These are phyloP conservation scores for Scortechinia acanthostroma DNA, from an alignment of 2,329 filamentous ascomycete genomes.

Conservation along the genomic window DNA sequence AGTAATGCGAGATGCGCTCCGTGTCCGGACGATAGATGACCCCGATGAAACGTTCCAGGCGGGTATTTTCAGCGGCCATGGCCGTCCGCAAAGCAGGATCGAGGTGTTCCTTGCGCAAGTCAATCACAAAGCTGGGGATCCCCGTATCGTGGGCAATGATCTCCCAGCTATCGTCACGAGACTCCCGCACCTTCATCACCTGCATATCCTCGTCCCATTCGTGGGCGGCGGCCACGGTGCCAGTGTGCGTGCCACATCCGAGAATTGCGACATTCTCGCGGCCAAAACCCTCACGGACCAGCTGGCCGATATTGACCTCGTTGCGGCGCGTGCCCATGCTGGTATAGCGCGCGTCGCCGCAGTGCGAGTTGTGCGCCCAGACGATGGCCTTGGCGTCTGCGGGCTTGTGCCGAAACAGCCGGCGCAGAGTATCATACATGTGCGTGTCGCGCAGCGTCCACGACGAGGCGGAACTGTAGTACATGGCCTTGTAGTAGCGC, in stretches of 20 bases:
- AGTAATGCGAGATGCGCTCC: conserved; percentile 38
- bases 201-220: conserved; percentile 41
- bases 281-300: conserved; percentile 35
- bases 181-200: conserved; percentile 36
- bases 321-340: conserved; percentile 32
- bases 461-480: conserved; percentile 33
- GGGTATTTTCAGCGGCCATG: conserved; percentile 18
- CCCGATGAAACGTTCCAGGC: conserved; percentile 41
- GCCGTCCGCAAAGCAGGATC: conserved; percentile 22
- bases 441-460: conserved; percentile 43
- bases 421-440: conserved; percentile 37
- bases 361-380: conserved; percentile 44
- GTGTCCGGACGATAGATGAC: conserved; percentile 41
- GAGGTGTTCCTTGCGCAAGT: conserved; percentile 27
- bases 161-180: conserved; percentile 37
- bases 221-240: conserved; percentile 40
- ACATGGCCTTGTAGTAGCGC: conserved; percentile 42
- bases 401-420: conserved; percentile 28
- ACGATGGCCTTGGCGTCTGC: conserved; percentile 33
- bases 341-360: conserved; percentile 42
- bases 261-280: conserved; percentile 25
- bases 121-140: conserved; percentile 32
- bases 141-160: conserved; percentile 34
- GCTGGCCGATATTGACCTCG: conserved; percentile 42
- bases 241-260: conserved; percentile 38